Conservation (phyloP, 345 rosid genomes). For the Geranium rotundifolium region DNA sequence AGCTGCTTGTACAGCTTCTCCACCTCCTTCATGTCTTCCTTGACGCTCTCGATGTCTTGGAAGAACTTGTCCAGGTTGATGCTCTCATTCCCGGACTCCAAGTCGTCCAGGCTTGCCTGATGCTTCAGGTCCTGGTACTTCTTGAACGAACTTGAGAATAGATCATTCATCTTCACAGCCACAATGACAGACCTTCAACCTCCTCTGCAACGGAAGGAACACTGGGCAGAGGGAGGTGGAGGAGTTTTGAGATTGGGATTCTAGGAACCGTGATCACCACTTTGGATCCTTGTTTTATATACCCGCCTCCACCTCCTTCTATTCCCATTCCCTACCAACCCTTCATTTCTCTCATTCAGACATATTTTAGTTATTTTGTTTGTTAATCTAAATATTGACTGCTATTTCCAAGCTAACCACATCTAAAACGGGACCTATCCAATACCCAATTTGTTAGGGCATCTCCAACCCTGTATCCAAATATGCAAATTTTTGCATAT, state of each 20-base stretch:
- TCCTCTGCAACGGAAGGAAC: neutral
- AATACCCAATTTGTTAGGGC: too few species aligned
- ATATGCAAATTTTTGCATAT: too few species aligned
- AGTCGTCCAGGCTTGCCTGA: constrained; percentile 41
- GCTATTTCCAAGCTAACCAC: too few species aligned
- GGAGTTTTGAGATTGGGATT: neutral
- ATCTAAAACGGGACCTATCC: too few species aligned
- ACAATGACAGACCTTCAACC: neutral
- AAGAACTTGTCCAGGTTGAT: constrained; percentile 66
- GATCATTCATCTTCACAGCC: constrained; percentile 51
- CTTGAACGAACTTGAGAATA: constrained; percentile 74
- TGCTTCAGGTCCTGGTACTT: constrained; percentile 55
- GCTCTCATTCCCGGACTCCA: constrained; percentile 56
- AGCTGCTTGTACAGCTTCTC: constrained; percentile 49
- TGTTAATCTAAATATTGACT: too few species aligned
- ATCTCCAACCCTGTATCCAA: too few species aligned
- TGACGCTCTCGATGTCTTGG: constrained; percentile 58
- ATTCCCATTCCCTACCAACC: neutral
- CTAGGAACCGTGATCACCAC: neutral
- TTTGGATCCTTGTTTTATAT: neutral
- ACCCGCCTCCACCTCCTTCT: neutral
- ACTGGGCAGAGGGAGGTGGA: neutral
- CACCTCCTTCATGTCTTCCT: constrained; percentile 48
- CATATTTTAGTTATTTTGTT: too few species aligned
- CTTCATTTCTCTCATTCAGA: too few species aligned